Evolutionary conservation across 78 protist species (phyloP), one percentile per base, ranked within the genome.

Genomic region (Chrysochromulina parva): DNA sequence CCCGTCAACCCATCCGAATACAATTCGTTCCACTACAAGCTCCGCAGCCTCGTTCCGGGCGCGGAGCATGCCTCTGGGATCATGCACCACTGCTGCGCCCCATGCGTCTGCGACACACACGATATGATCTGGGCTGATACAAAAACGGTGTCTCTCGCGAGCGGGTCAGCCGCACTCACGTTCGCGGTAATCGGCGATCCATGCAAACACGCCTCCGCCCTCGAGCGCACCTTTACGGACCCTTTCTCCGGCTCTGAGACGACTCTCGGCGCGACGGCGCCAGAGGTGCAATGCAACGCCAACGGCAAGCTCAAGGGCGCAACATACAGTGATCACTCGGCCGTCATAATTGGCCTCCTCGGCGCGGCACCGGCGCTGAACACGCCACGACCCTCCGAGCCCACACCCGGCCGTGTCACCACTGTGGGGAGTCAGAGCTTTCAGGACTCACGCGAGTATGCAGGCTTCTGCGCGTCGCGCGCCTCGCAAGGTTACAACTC

Each of bases 51-150:
- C n/a, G 38, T 38, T 38, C 38, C 38, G 38, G 28, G n/a, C 48
- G 62, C 22, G 9, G 62, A 13, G 22, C 62, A 58, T 14, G 14
- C 22, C 62, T 14, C 22, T 13, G 89, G 89, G 1, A 14, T 16
- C 89, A 85, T 60, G 89, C 74, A 85, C 89, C 50, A 85, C 55
- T 85, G 89, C 89, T 85, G 89, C 74, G 38, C 59, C 74, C 89
- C 89, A 11, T 85, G 89, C 55, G 89, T 85, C 1, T 65, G 57
- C 22, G 81, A 73, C 81, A 73, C 89, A 17, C 71, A 60, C 57
- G 89, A 85, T 11, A 60, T 85, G 58, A 60, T 85, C 57, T 74
- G 54, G 24, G 73, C 38, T 4, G 89, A 85, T 57, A 17, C 74
- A 1, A 85, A 85, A 28, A 85, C 57, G 50, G 26, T 85, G 9